A percentile compares a stretch with the other conserved stretches of the same genome.
Conservation (phyloP, 805 yeast genomes). For the Candida alai region DNA sequence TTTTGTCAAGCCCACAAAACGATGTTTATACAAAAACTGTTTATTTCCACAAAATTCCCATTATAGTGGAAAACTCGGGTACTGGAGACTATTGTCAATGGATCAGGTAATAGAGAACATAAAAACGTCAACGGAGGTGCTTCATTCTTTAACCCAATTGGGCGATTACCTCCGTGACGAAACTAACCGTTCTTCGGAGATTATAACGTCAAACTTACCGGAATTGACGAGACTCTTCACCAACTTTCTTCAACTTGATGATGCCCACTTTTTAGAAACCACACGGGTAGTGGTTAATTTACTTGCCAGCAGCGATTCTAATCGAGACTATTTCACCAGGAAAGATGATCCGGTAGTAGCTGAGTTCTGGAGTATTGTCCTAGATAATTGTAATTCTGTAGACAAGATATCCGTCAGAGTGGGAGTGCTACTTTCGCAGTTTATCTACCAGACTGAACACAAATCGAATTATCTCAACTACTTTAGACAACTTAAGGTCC, state of each 20-base stretch:
- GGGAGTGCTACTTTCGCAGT: slow-evolving; percentile 28
- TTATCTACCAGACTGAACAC: slow-evolving; percentile 23
- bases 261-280: slow-evolving; percentile 13
- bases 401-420: slow-evolving; percentile 9
- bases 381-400: slow-evolving; percentile 1
- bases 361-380: slow-evolving; percentile 17
- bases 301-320: slow-evolving; percentile 31
- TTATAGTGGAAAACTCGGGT: too few species aligned
- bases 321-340: slow-evolving; percentile 14
- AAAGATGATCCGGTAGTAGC: slow-evolving; percentile 4
- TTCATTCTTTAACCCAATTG: slow-evolving; percentile 8
- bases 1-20: too few species aligned
- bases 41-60: too few species aligned
- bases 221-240: slow-evolving; percentile 2
- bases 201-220: slow-evolving; percentile 2
- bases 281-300: slow-evolving; percentile 32
- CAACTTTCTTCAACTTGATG: slow-evolving; percentile 1
- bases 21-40: too few species aligned
- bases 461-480: slow-evolving; percentile 13
- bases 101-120: slow-evolving; percentile 5
- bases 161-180: slow-evolving; percentile 22
- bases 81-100: too few species aligned
- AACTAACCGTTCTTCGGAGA: slow-evolving; percentile 11
- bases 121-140: neutral
- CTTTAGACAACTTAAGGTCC: slow-evolving; percentile 11